Base-by-base conservation (phyloP, 2,329 filamentous ascomycete species). In the Penicillium sclerotigenum region DNA sequence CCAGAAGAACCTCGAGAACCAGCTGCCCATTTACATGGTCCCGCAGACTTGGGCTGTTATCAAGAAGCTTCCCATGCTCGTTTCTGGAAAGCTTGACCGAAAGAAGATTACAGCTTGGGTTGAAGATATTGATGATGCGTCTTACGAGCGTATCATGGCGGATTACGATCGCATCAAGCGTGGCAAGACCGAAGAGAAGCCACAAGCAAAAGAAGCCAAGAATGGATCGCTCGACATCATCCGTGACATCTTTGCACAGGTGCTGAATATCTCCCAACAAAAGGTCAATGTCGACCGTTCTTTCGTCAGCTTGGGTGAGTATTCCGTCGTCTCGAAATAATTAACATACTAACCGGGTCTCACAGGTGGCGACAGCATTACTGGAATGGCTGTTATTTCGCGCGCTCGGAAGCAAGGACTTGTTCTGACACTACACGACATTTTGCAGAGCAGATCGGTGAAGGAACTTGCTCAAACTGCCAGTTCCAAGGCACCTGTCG, bases 21-120 rank as follows among this genome's bases (percentile, higher is more conserved):
- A 79, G 47, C 66, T 81, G 8, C 74, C 77, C 8, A 71, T 76
- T 5, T 78, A 78, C 60, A 75, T 79, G 73, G 67, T 78, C 8
- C 78, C 79, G 0, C 75, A 73, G 57, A 65, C 58, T 47, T 72
- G 74, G 73, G 64, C 70, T 59, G 73, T 74, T 4, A 66, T 78
- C 33, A 62, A 71, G 57, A 58, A 70, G n/a, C 57, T 81, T 11
- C 76, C 77, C 1, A 68, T 71, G 67, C 65, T 73, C n/a, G 68
- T 71, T 0, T 69, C 65, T 13, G 71, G 68, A 8, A 68, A 75
- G 41, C 57, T 76, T 4, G 75, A 79, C 60, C 73, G 73, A 11
- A 71, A 68, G 59, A 66, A 64, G 50, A 70, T 78, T 16, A 70
- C 70, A 2, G 62, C 64, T 1, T 83, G 80, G 80, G 57, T 82